These are phyloP conservation scores for Glycine latifolia DNA, from an alignment of 306 rosid species.

Conservation along the genomic window DNA sequence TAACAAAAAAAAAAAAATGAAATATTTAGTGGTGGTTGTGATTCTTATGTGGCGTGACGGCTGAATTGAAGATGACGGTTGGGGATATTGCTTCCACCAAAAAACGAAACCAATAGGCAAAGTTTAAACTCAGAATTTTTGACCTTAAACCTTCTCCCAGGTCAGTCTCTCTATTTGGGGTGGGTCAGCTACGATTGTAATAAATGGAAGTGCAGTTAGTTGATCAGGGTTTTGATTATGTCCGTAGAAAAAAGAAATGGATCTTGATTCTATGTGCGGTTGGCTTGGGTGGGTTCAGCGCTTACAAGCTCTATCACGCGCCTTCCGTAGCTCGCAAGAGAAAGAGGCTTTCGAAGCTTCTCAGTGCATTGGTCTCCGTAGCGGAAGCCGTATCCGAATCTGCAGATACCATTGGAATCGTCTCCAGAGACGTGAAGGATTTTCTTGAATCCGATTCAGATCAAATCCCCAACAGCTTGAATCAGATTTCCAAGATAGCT, in stretches of 20 bases:
- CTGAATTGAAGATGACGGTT: conserved; percentile 32
- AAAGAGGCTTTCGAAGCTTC: conserved; percentile 60
- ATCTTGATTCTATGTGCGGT: conserved; percentile 55
- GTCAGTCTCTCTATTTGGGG: background rate
- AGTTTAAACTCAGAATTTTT: background rate
- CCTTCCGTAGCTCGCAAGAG: conserved; percentile 70
- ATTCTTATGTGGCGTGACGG: conserved; percentile 5
- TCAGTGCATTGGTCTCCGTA: conserved; percentile 61
- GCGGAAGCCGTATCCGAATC: conserved; percentile 72
- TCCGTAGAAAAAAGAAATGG: conserved; percentile 68
- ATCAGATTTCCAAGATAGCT: conserved; percentile 74
- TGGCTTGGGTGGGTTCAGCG: conserved; percentile 68
- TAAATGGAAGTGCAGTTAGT: conserved; percentile 62
- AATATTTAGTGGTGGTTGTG: conserved; percentile 26
- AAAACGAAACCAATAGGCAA: background rate
- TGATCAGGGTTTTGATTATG: conserved; percentile 53
- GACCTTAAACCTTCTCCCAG: too few species aligned
- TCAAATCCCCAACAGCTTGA: conserved; percentile 72
- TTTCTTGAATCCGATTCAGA: conserved; percentile 78
- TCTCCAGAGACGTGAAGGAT: conserved; percentile 72
- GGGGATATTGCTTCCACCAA: conserved; percentile 41
- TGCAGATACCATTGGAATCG: conserved; percentile 66
- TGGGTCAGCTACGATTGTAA: background rate
- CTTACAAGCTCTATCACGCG: conserved; percentile 59
- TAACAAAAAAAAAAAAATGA: background rate